Percentiles rank a stretch among this genome's conserved stretches.
Conservation (phyloP, 2,329 filamentous ascomycete species). For the Aspergillus vadensis region DNA sequence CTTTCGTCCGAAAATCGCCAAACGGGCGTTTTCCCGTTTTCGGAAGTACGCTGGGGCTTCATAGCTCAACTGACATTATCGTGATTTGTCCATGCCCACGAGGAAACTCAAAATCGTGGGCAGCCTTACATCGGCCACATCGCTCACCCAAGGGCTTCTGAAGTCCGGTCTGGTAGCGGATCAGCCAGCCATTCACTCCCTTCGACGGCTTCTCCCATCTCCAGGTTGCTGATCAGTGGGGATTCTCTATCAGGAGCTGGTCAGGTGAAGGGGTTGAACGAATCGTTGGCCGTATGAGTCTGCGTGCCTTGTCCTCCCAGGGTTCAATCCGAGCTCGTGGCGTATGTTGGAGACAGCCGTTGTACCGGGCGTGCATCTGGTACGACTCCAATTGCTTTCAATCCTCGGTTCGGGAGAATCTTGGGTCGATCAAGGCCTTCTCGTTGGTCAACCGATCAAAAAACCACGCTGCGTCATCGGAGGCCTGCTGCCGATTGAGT, state of each 20-base stretch:
- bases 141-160: background rate
- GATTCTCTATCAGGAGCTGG: background rate
- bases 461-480: background rate
- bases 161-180: background rate
- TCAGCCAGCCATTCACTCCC: background rate
- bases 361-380: slow-evolving; percentile 6
- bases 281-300: background rate
- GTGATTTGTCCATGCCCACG: background rate
- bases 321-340: slow-evolving; percentile 1
- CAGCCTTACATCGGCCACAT: slow-evolving; percentile 2
- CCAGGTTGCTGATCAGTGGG: slow-evolving; percentile 10
- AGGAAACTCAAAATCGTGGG: background rate
- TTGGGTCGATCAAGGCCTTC: background rate
- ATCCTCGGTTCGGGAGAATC: slow-evolving; percentile 12
- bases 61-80: background rate
- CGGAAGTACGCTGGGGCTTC: slow-evolving; percentile 6
- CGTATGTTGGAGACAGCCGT: slow-evolving; percentile 13
- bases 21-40: slow-evolving; percentile 9
- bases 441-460: background rate
- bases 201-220: background rate
- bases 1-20: slow-evolving; percentile 4
- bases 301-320: background rate
- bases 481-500: background rate
- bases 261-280: slow-evolving; percentile 3
- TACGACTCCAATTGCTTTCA: slow-evolving; percentile 14